phyloP scores from a whole-genome alignment of 2,329 filamentous ascomycete genomes.

The Fusarium haematococcum region DNA sequence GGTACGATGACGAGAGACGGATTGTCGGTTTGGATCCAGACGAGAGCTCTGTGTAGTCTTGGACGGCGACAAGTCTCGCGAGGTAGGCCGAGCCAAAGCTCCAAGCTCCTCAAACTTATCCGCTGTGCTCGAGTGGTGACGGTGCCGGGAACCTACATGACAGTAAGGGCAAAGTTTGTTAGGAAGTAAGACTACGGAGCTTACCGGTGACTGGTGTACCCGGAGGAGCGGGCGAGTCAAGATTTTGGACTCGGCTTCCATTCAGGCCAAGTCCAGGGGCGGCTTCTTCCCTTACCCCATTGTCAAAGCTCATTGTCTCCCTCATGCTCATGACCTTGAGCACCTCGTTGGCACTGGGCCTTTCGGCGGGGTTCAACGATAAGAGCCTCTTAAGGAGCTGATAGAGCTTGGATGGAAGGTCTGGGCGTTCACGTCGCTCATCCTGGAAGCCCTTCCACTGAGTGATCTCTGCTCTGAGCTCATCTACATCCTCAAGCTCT shows the following conservation, averaged over 20 bases:
- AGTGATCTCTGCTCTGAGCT: slow-evolving; percentile 85
- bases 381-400: slow-evolving; percentile 84
- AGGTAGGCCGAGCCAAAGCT: slow-evolving; percentile 26
- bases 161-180: slow-evolving; percentile 47
- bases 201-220: slow-evolving; percentile 62
- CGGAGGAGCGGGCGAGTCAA: slow-evolving; percentile 65
- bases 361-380: slow-evolving; percentile 78
- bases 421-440: slow-evolving; percentile 78
- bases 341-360: slow-evolving; percentile 89
- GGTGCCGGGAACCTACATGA: slow-evolving; percentile 46
- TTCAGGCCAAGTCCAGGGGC: slow-evolving; percentile 56
- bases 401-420: slow-evolving; percentile 89
- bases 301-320: slow-evolving; percentile 64
- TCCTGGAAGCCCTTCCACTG: slow-evolving; percentile 90
- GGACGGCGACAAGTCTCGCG: slow-evolving; percentile 34
- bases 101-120: slow-evolving; percentile 45
- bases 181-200: slow-evolving; percentile 15
- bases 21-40: slow-evolving; percentile 22
- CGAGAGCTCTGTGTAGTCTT: slow-evolving; percentile 17
- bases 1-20: slow-evolving; percentile 30
- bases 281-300: slow-evolving; percentile 52
- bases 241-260: slow-evolving; percentile 63
- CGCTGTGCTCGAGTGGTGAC: slow-evolving; percentile 30
- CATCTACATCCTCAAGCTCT: slow-evolving; percentile 90
- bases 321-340: slow-evolving; percentile 83